These are phyloP conservation scores for Clohesyomyces aquaticus DNA, from an alignment of 495 filamentous ascomycete species.

Conservation along the genomic window DNA sequence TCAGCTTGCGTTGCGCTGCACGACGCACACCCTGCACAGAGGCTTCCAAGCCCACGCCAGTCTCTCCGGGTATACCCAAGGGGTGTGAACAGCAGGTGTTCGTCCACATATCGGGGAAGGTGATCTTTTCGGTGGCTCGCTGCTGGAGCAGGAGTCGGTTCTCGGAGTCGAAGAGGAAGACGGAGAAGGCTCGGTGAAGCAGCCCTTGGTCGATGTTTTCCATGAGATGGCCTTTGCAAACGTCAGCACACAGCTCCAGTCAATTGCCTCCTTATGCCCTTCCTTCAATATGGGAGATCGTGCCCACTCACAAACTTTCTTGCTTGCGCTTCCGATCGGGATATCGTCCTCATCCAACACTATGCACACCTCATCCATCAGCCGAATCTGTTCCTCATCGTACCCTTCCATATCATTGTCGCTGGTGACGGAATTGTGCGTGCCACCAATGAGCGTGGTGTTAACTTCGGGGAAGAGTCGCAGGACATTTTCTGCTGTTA, in stretches of 20 bases:
- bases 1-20: slow-evolving; percentile 88
- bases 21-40: slow-evolving; percentile 83
- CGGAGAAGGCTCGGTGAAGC: slow-evolving; percentile 95
- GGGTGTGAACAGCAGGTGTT: slow-evolving; percentile 99
- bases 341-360: slow-evolving; percentile 89
- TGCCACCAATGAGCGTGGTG: slow-evolving; percentile 65
- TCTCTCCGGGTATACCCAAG: slow-evolving; percentile 87
- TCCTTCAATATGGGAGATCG: neutral
- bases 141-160: slow-evolving; percentile 92
- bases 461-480: slow-evolving; percentile 95
- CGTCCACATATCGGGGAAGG: slow-evolving; percentile 99
- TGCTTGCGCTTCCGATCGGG: slow-evolving; percentile 95
- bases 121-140: slow-evolving; percentile 96
- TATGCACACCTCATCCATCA: slow-evolving; percentile 99
- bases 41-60: slow-evolving; percentile 77
- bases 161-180: slow-evolving; percentile 92
- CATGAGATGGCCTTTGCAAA: slow-evolving; percentile 84
- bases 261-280: slow-evolving; percentile 17
- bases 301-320: slow-evolving; percentile 83
- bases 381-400: slow-evolving; percentile 93
- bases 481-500: slow-evolving; percentile 85
- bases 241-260: slow-evolving; percentile 12
- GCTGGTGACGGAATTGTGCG: slow-evolving; percentile 43
- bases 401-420: slow-evolving; percentile 71
- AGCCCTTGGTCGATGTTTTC: slow-evolving; percentile 94